Percentiles rank a stretch among this genome's conserved stretches.
phyloP scores from a whole-genome alignment of 345 rosid genomes.

The Melastoma malabathricum region DNA sequence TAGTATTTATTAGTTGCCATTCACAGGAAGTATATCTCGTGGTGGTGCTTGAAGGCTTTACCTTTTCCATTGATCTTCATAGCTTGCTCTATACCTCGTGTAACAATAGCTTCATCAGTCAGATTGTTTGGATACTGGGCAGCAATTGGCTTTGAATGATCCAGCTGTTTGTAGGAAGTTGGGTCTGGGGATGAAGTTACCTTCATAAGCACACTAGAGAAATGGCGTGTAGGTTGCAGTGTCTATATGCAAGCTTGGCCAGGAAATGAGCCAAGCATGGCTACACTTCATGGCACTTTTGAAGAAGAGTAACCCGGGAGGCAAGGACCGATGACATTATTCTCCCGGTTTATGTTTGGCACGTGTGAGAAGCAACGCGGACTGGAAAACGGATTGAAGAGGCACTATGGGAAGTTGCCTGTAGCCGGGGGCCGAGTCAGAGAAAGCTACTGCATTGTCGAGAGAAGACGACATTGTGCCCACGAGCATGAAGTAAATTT shows the following conservation, averaged over 20 bases:
- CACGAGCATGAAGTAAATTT: conserved; percentile 22
- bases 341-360: conserved; percentile 41
- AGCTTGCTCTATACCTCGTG: conserved; percentile 79
- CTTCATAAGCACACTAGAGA: conserved; percentile 17
- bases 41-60: conserved; percentile 38
- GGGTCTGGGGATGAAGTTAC: conserved; percentile 35
- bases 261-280: too few relatives aligned
- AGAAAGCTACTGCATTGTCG: too few relatives aligned
- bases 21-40: conserved; percentile 5
- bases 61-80: conserved; percentile 34
- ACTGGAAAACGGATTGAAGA: conserved; percentile 23
- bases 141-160: conserved; percentile 57
- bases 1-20: not conserved
- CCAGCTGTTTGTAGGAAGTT: conserved; percentile 47
- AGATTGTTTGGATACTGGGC: conserved; percentile 12
- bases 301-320: too few relatives aligned
- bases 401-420: too few relatives aligned
- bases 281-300: too few relatives aligned
- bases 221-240: conserved; percentile 15
- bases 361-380: conserved; percentile 13
- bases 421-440: too few relatives aligned
- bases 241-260: too few relatives aligned
- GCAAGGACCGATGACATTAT: conserved; percentile 34
- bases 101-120: conserved; percentile 16
- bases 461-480: conserved; percentile 29